These are phyloP conservation scores for Cystofilobasidium capitatum DNA, from an alignment of 768 basidiomycete species.

Conservation along the genomic window DNA sequence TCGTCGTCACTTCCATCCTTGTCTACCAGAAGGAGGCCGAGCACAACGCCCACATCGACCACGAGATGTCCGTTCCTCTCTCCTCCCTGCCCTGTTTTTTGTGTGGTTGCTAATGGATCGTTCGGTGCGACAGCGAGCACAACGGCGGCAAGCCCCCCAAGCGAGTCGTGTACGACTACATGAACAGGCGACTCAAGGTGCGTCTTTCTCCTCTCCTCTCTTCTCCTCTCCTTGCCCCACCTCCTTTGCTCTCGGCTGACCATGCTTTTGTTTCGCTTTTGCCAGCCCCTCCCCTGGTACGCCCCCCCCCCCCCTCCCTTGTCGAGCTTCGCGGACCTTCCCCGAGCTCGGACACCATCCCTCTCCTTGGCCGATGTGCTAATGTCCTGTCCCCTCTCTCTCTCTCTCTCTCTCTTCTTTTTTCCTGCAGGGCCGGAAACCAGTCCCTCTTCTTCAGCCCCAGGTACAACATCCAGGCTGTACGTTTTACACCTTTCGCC, in stretches of 20 bases:
- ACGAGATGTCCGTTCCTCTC: constrained; percentile 22
- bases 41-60: constrained; percentile 24
- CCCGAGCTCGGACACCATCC: too few relatives aligned
- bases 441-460: constrained; percentile 27
- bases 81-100: not conserved
- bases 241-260: constrained; percentile 6
- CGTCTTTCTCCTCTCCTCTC: not conserved
- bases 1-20: constrained; percentile 9
- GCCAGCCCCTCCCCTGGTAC: constrained; percentile 26
- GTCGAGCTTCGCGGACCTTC: not conserved
- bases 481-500: not conserved
- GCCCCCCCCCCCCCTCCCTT: not conserved
- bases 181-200: constrained; percentile 20
- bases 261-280: not conserved
- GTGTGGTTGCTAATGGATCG: not conserved
- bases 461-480: constrained; percentile 18
- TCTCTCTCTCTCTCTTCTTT: not conserved
- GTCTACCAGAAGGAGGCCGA: constrained; percentile 23
- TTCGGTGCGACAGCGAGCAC: not conserved
- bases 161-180: constrained; percentile 22
- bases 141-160: constrained; percentile 24
- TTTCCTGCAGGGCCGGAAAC: constrained; percentile 18
- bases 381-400: not conserved
- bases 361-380: too few relatives aligned
- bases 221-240: not conserved